Conservation (phyloP, 345 rosid genomes). For the Lumnitzera racemosa region DNA sequence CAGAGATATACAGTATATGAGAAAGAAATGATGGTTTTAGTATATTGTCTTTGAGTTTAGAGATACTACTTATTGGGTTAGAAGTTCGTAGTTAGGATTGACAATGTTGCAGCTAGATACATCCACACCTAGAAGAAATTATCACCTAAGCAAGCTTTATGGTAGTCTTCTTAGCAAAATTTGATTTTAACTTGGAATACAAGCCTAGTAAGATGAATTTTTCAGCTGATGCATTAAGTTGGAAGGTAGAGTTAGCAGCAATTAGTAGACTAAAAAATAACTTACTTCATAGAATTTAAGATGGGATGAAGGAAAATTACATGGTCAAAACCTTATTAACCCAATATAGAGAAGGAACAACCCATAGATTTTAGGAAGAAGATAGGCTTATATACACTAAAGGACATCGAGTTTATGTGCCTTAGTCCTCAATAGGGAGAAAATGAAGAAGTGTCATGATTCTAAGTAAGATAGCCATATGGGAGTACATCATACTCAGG, state of each 20-base stretch:
- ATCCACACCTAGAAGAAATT: constrained; percentile 3
- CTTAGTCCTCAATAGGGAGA: not conserved
- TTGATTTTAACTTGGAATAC: not conserved
- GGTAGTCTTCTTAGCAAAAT: not conserved
- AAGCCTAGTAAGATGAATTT: not conserved
- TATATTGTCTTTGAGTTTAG: not conserved
- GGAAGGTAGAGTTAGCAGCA: not conserved
- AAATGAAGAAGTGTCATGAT: not conserved
- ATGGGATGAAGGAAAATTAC: too few species aligned
- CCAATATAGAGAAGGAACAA: too few species aligned
- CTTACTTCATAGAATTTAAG: too few species aligned
- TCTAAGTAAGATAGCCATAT: not conserved
- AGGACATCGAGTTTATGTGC: too few species aligned
- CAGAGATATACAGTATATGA: too few species aligned
- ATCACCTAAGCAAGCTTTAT: not conserved
- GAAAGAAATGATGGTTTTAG: too few species aligned
- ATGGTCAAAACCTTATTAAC: too few species aligned
- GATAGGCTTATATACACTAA: too few species aligned
- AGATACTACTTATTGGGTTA: not conserved
- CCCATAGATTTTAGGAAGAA: too few species aligned
- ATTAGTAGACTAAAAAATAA: too few species aligned
- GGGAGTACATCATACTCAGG: not conserved
- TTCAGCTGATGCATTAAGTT: not conserved
- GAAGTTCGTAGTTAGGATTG: not conserved
- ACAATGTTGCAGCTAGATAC: not conserved